Percentiles rank a stretch among this genome's conserved stretches.
These are phyloP conservation scores for Acanthamoeba royreba DNA, from an alignment of 208 protist species.

Conservation along the genomic window DNA sequence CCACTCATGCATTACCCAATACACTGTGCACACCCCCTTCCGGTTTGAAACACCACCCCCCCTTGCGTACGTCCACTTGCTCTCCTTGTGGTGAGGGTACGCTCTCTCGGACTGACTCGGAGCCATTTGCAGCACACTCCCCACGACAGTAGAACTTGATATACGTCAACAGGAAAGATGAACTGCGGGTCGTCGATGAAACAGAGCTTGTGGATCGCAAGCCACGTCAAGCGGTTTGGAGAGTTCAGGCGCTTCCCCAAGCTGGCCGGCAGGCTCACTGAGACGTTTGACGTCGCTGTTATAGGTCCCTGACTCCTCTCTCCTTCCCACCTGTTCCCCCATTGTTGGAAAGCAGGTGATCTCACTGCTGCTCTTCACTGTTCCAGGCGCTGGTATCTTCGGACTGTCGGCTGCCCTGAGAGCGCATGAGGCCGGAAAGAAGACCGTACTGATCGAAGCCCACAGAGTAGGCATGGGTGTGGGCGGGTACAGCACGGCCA, in stretches of 20 bases:
- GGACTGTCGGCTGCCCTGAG: not conserved
- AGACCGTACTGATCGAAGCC: not conserved
- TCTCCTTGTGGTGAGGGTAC: no score
- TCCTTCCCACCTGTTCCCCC: not conserved
- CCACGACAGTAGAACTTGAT: no score
- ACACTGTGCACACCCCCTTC: no score
- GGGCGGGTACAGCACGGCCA: not conserved
- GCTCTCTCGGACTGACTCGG: not conserved
- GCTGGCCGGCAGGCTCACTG: not conserved
- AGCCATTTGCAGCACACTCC: not conserved
- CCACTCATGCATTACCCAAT: no score
- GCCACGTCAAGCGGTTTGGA: not conserved
- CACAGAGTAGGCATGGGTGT: conserved; percentile 3
- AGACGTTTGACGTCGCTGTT: not conserved
- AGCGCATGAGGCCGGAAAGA: not conserved
- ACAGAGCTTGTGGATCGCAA: not conserved
- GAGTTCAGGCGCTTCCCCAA: not conserved
- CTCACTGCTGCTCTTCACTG: not conserved
- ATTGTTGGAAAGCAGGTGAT: not conserved
- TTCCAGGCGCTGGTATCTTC: conserved; percentile 2
- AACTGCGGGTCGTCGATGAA: not conserved
- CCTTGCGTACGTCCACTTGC: no score
- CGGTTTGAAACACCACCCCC: no score
- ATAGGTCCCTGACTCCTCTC: no score
- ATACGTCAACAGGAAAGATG: not conserved